Percentiles rank a stretch among this genome's conserved stretches.
phyloP scores from a whole-genome alignment of 371 early-diverging fungal species.

The Syncephalis fuscata region DNA sequence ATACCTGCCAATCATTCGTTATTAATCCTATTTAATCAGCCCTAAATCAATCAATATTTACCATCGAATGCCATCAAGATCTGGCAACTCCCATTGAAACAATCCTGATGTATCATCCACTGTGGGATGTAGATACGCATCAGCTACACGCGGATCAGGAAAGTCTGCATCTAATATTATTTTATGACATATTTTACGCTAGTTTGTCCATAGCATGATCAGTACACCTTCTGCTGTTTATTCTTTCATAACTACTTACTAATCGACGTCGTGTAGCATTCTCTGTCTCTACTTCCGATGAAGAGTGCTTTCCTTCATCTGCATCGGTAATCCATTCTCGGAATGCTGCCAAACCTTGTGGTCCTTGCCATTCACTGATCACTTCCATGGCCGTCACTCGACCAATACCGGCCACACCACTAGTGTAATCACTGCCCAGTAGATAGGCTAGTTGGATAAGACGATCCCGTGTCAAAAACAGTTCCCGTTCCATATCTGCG shows the following conservation, averaged over 20 bases:
- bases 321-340: slow-evolving; percentile 37
- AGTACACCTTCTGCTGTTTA: too few relatives aligned
- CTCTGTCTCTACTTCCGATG: slow-evolving; percentile 17
- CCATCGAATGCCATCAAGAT: slow-evolving; percentile 55
- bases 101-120: slow-evolving; percentile 48
- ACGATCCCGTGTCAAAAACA: slow-evolving; percentile 49
- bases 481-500: slow-evolving; percentile 40
- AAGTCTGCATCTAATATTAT: slow-evolving; percentile 51
- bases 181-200: slow-evolving; percentile 26
- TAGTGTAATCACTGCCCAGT: slow-evolving; percentile 96
- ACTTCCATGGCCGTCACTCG: slow-evolving; percentile 86
- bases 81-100: slow-evolving; percentile 78
- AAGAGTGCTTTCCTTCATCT: slow-evolving; percentile 8
- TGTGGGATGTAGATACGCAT: slow-evolving; percentile 66
- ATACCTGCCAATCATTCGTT: slow-evolving; percentile 4
- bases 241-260: too few relatives aligned
- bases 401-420: slow-evolving; percentile 92
- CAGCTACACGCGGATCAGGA: slow-evolving; percentile 54
- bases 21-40: too few relatives aligned
- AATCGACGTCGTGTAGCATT: slow-evolving; percentile 33
- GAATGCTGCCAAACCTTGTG: slow-evolving; percentile 24
- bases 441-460: slow-evolving; percentile 80
- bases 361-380: slow-evolving; percentile 44
- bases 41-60: too few relatives aligned
- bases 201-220: slow-evolving; percentile 8